These are phyloP conservation scores for Hygrocybe coccinea DNA, from an alignment of 768 basidiomycete species.

Conservation along the genomic window DNA sequence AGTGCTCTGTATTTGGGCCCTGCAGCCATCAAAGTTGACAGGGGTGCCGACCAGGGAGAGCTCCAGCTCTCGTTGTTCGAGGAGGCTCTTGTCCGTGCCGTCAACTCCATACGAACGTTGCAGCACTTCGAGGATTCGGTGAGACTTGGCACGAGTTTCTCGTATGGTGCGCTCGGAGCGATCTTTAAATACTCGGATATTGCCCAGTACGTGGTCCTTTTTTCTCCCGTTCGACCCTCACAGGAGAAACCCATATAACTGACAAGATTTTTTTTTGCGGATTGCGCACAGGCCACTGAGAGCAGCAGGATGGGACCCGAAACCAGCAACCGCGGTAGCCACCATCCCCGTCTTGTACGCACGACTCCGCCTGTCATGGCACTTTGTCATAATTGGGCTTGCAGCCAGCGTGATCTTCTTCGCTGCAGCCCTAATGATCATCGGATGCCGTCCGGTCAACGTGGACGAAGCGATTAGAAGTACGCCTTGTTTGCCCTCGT, in stretches of 20 bases:
- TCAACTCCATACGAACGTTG: neutral
- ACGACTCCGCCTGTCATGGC: neutral
- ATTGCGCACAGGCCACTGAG: neutral
- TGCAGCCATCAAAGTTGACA: neutral
- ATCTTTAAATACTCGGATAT: neutral
- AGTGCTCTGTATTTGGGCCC: neutral
- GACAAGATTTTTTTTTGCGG: neutral
- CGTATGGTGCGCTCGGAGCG: neutral
- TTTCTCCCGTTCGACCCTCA: neutral
- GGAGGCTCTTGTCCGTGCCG: neutral
- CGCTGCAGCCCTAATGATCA: neutral
- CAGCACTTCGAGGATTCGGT: neutral
- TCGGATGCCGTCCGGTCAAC: neutral
- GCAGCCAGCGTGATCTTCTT: constrained; percentile 1
- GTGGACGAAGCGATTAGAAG: neutral
- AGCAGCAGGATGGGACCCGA: neutral
- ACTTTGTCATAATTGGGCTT: neutral
- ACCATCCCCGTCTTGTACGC: neutral
- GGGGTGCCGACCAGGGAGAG: neutral
- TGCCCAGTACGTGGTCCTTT: neutral
- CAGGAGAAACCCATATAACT: neutral
- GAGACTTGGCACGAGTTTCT: neutral
- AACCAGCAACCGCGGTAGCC: neutral
- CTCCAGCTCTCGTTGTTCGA: neutral
- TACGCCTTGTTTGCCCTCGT: neutral